Conservation (phyloP, 1,139 yeast genomes). For the Taiozyma sp. region DNA sequence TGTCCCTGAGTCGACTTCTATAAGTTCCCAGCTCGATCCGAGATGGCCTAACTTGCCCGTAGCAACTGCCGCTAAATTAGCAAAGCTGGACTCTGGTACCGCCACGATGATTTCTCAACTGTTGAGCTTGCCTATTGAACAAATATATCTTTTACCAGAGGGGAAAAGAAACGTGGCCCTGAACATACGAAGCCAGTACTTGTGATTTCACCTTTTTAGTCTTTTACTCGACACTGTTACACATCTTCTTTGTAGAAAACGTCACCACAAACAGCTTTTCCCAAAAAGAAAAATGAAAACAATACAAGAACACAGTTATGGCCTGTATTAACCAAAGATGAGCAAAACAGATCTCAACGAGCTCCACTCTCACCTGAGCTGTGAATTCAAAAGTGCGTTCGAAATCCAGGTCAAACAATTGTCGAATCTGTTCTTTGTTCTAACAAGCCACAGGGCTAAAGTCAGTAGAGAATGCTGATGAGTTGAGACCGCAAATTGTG, state of each 20-base stretch:
- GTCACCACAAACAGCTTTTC: too few species aligned
- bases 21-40: slow-evolving; percentile 11
- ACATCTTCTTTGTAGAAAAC: not conserved
- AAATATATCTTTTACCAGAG: slow-evolving; percentile 49
- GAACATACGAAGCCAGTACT: slow-evolving; percentile 52
- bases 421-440: not conserved
- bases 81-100: slow-evolving; percentile 47
- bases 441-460: not conserved
- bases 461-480: not conserved
- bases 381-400: not conserved
- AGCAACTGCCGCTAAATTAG: slow-evolving; percentile 43
- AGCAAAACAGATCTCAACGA: not conserved
- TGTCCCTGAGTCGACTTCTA: not conserved
- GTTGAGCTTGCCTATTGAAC: slow-evolving; percentile 50
- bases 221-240: not conserved
- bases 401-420: not conserved
- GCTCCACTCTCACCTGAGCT: not conserved
- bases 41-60: slow-evolving; percentile 49
- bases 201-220: slow-evolving; percentile 20
- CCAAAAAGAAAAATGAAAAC: not conserved
- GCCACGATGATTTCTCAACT: slow-evolving; percentile 66
- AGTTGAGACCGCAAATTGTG: not conserved
- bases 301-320: not conserved
- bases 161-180: slow-evolving; percentile 62
- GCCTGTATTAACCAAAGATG: not conserved